Evolutionary conservation across 1,284 basidiomycete species (phyloP), one percentile per base, ranked within the genome.

Genomic region (Ceratobasidium papillatum): DNA sequence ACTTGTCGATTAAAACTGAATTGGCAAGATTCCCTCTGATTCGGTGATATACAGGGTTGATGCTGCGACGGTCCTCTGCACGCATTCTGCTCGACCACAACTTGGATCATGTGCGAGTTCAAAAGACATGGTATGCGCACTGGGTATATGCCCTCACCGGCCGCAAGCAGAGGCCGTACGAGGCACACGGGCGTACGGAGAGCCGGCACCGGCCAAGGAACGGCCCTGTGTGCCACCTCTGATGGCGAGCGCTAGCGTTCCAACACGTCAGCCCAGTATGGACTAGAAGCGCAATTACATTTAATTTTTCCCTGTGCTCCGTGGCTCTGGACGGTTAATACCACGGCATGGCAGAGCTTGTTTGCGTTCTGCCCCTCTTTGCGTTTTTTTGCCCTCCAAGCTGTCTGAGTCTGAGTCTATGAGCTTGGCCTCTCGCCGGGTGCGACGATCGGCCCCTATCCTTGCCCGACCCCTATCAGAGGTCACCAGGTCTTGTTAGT

Each of bases 281-380:
- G 30, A 56, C 68, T 71, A 71, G 68, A 71, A 71, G 68, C 68
- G 3, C 8, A 2, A 14, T 2, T 3, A 19, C 25, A 58, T 61
- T 68, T 59, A 71, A 61, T 71, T 61, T 71, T 58, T 47, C 68
- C 68, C 38, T 69, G 54, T 49, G 38, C 32, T 59, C 68, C 59
- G 41, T 45, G n/a, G 9, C 36, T 45, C 36, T 45, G 68, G 30
- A 27, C 4, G 19, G 2, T 45, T 62, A 62, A 41, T 34, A 62
- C 22, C 9, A 3, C 25, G 34, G 32, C 12, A 14, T 36, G 56
- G 4, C n/a, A 8, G 11, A n/a, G 59, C 22, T 1, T 30, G 22
- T 36, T n/a, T 2, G 5, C 34, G 25, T 22, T 49, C 43, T 36
- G 54, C 51, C 68, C 68, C 56, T 34, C 56, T 36, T 32, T 8